A percentile compares a stretch with the other conserved stretches of the same genome.
phyloP scores from a whole-genome alignment of 2,329 filamentous ascomycete species.

The Pyricularia sp. region DNA sequence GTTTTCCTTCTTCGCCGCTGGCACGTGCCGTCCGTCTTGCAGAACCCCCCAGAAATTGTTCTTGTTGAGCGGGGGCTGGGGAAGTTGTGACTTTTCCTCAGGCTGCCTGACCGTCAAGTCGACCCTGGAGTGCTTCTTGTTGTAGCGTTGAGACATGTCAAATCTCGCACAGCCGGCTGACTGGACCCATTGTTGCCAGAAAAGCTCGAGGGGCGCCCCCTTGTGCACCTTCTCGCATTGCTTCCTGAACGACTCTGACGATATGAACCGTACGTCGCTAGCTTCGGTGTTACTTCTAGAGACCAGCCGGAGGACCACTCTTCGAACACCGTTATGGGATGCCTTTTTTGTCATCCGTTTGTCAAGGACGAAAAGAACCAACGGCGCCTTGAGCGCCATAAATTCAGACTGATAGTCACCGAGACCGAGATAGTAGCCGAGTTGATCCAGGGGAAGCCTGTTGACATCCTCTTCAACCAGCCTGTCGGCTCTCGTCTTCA shows the following conservation, averaged over 20 bases:
- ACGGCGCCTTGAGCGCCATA: constrained; percentile 78
- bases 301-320: constrained; percentile 79
- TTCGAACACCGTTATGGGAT: constrained; percentile 60
- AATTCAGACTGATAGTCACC: constrained; percentile 85
- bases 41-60: constrained; percentile 75
- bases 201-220: constrained; percentile 63
- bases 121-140: constrained; percentile 93
- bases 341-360: constrained; percentile 83
- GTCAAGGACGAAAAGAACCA: constrained; percentile 91
- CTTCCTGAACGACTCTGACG: constrained; percentile 66
- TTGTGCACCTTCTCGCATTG: constrained; percentile 73
- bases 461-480: constrained; percentile 75
- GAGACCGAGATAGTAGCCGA: constrained; percentile 69
- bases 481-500: constrained; percentile 75
- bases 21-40: constrained; percentile 62
- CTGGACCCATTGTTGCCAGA: constrained; percentile 90
- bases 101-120: constrained; percentile 83
- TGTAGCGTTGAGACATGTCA: constrained; percentile 79
- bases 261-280: constrained; percentile 50
- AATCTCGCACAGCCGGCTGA: constrained; percentile 85
- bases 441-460: constrained; percentile 71
- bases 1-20: constrained; percentile 60
- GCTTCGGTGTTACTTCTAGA: constrained; percentile 59
- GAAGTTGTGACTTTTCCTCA: constrained; percentile 47
- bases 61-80: constrained; percentile 50